A percentile compares a stretch with the other conserved stretches of the same genome.
These are phyloP conservation scores for Chrysoporthe puriensis DNA, from an alignment of 2,329 filamentous ascomycete species.

Conservation along the genomic window DNA sequence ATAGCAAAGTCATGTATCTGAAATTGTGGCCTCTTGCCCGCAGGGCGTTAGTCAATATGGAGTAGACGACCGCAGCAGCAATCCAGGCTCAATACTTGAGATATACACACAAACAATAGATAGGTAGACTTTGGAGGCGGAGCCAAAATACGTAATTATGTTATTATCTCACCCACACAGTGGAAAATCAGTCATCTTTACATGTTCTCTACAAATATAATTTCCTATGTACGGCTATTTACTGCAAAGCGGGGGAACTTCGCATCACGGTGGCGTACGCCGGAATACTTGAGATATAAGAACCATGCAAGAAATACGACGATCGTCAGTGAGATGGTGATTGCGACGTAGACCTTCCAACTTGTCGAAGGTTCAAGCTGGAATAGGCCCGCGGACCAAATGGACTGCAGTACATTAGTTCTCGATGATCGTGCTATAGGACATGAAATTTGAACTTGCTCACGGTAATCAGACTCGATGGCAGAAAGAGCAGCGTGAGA, in stretches of 20 bases:
- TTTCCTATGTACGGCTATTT: neutral
- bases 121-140: too few species aligned
- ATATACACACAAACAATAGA: too few species aligned
- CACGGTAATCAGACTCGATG: conserved; percentile 16
- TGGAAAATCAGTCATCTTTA: neutral
- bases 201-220: neutral
- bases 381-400: conserved; percentile 21
- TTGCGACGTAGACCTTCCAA: conserved; percentile 16
- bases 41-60: neutral
- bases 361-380: conserved; percentile 6
- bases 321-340: conserved; percentile 13
- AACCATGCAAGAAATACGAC: conserved; percentile 20
- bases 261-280: neutral
- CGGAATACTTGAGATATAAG: conserved; percentile 4
- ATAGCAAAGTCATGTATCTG: neutral
- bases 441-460: neutral
- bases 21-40: conserved; percentile 2
- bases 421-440: neutral
- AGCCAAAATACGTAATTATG: neutral
- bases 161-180: neutral
- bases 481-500: conserved; percentile 16
- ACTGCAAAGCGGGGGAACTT: conserved; percentile 6
- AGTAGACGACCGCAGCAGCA: neutral
- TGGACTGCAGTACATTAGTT: conserved; percentile 5
- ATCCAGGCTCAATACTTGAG: too few species aligned